Conservation (phyloP, 371 early-diverging fungal species). For the Apophysomyces trapeziformis region DNA sequence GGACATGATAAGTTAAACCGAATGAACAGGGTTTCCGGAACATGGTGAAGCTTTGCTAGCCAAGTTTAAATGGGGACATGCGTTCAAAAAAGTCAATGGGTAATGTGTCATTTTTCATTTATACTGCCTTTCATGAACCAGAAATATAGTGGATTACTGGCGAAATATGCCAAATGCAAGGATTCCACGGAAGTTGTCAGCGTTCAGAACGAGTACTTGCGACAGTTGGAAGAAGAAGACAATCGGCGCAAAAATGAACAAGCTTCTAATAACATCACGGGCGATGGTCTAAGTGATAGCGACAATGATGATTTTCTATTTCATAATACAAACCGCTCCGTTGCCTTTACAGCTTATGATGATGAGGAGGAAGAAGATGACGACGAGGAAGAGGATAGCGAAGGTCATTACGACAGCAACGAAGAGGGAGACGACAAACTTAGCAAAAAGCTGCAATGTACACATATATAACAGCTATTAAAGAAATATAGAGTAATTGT, state of each 20-base stretch:
- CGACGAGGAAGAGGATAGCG: constrained; percentile 29
- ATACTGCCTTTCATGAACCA: not conserved
- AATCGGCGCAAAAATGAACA: constrained; percentile 30
- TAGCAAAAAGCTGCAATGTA: not conserved
- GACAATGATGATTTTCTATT: constrained; percentile 60
- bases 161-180: constrained; percentile 84
- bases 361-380: constrained; percentile 43
- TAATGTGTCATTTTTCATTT: constrained; percentile 23
- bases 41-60: constrained; percentile 85
- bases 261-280: not conserved
- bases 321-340: constrained; percentile 57
- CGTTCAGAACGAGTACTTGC: constrained; percentile 83
- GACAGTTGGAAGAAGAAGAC: constrained; percentile 60
- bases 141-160: constrained; percentile 65
- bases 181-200: constrained; percentile 83
- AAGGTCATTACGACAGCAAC: constrained; percentile 19
- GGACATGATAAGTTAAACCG: not conserved
- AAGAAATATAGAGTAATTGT: not conserved
- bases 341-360: constrained; percentile 42
- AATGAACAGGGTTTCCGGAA: constrained; percentile 68
- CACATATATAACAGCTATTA: not conserved
- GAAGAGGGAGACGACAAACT: constrained; percentile 18
- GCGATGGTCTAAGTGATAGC: constrained; percentile 25
- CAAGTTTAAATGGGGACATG: constrained; percentile 98
- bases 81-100: constrained; percentile 85